These are phyloP conservation scores for Cystofilobasidium capitatum DNA, from an alignment of 768 basidiomycete species.

Conservation along the genomic window DNA sequence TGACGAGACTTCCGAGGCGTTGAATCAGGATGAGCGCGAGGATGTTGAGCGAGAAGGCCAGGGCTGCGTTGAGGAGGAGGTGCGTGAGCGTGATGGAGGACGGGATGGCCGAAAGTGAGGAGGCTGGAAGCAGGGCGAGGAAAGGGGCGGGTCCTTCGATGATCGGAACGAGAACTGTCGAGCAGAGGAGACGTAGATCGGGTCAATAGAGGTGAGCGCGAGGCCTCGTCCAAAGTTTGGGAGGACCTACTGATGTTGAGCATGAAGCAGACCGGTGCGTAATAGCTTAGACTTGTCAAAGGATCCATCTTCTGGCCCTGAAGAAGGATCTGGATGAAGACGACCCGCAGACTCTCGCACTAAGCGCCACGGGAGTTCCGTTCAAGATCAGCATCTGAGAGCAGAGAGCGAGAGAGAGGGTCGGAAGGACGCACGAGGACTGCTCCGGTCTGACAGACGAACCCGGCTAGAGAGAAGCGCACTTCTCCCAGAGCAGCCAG, in stretches of 20 bases:
- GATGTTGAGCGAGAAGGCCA: slow-evolving; percentile 82
- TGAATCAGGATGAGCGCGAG: slow-evolving; percentile 89
- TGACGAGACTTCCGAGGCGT: slow-evolving; percentile 54
- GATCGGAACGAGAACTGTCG: slow-evolving; percentile 61
- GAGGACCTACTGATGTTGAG: slow-evolving; percentile 56
- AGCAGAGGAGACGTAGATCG: background rate
- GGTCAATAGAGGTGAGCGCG: background rate
- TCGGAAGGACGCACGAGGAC: slow-evolving; percentile 8
- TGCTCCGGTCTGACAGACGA: slow-evolving; percentile 75
- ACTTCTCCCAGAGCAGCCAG: slow-evolving; percentile 61
- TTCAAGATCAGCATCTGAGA: background rate
- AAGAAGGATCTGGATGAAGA: slow-evolving; percentile 87
- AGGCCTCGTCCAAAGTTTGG: background rate
- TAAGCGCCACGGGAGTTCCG: background rate
- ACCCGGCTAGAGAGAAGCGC: slow-evolving; percentile 73
- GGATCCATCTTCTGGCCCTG: slow-evolving; percentile 98
- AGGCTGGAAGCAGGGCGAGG: slow-evolving; percentile 48
- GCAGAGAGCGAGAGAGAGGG: background rate
- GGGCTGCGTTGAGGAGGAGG: slow-evolving; percentile 68
- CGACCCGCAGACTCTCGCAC: slow-evolving; percentile 50
- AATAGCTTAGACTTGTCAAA: slow-evolving; percentile 83
- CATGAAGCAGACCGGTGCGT: slow-evolving; percentile 52
- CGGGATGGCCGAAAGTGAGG: background rate
- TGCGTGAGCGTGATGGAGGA: slow-evolving; percentile 53
- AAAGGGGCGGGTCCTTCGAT: slow-evolving; percentile 87